phyloP scores from a whole-genome alignment of 768 basidiomycete species.

The Kwoniella shandongensis region DNA sequence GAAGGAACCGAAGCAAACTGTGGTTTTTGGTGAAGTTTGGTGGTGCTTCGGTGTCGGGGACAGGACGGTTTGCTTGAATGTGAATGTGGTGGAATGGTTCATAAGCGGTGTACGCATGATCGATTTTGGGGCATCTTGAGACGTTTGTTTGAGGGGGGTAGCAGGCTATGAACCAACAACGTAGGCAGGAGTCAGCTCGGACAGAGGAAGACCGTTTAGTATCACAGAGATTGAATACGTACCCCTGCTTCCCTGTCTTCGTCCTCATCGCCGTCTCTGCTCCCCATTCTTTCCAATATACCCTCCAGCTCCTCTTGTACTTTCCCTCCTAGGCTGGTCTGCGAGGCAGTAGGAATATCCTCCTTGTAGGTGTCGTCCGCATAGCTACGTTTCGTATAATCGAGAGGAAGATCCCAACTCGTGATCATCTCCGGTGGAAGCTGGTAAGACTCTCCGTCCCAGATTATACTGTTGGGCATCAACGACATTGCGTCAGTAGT shows the following conservation, averaged over 20 bases:
- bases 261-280: conserved; percentile 1
- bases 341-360: neutral
- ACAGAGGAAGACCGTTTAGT: too few species aligned
- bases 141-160: conserved; percentile 1
- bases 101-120: conserved; percentile 1
- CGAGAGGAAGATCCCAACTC: conserved; percentile 9
- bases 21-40: neutral
- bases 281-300: conserved; percentile 3
- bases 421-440: conserved; percentile 4
- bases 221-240: neutral
- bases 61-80: neutral
- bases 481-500: neutral
- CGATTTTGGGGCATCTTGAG: neutral
- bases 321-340: neutral
- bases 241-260: neutral
- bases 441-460: neutral
- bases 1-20: neutral
- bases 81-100: neutral
- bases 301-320: conserved; percentile 5
- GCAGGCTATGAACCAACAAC: conserved; percentile 4
- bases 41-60: neutral
- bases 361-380: neutral
- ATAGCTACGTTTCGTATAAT: neutral
- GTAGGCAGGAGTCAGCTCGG: too few species aligned
- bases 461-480: neutral